Evolutionary conservation across 2,329 filamentous ascomycete species (phyloP).

Genomic region (Pseudogymnoascus sp.): DNA sequence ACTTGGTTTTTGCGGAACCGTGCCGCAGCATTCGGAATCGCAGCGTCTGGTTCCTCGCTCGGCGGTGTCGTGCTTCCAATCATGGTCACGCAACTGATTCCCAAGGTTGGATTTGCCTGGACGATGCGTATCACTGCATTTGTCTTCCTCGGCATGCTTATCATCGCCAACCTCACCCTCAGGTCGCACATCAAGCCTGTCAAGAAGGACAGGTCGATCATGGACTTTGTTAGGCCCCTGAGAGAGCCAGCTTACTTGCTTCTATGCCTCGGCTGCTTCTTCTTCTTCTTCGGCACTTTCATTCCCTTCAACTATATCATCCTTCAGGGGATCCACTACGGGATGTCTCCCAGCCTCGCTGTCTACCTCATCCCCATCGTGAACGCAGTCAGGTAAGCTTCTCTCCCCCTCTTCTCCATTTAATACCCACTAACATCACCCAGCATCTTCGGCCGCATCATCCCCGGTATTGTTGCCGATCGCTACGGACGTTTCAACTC

Average conservation of each 20-base stretch:
- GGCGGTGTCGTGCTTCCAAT: conserved; percentile 55
- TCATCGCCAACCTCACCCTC: conserved; percentile 45
- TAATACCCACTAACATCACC: conserved; percentile 13
- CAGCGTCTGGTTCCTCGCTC: conserved; percentile 42
- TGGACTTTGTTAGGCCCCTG: conserved; percentile 32
- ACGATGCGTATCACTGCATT: conserved; percentile 50
- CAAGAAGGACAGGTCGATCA: conserved; percentile 28
- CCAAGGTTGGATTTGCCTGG: conserved; percentile 48
- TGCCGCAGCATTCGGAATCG: conserved; percentile 41
- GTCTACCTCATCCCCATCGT: conserved; percentile 48
- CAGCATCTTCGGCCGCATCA: conserved; percentile 47
- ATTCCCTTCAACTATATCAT: conserved; percentile 44
- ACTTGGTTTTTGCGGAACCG: conserved; percentile 45
- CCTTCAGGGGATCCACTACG: conserved; percentile 32
- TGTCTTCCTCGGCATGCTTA: conserved; percentile 46
- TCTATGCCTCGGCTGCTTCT: conserved; percentile 33
- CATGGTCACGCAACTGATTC: conserved; percentile 50
- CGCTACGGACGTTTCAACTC: conserved; percentile 47
- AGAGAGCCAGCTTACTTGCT: conserved; percentile 34
- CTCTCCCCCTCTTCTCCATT: conserved; percentile 1
- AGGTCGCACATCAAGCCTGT: conserved; percentile 41
- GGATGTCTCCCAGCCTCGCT: conserved; percentile 41
- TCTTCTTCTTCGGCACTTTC: conserved; percentile 46
- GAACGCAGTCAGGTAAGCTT: conserved; percentile 38
- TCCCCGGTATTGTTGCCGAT: conserved; percentile 48